Evolutionary conservation across 1,284 basidiomycete genomes (phyloP).

Genomic region (Cystobasidium pallidum): DNA sequence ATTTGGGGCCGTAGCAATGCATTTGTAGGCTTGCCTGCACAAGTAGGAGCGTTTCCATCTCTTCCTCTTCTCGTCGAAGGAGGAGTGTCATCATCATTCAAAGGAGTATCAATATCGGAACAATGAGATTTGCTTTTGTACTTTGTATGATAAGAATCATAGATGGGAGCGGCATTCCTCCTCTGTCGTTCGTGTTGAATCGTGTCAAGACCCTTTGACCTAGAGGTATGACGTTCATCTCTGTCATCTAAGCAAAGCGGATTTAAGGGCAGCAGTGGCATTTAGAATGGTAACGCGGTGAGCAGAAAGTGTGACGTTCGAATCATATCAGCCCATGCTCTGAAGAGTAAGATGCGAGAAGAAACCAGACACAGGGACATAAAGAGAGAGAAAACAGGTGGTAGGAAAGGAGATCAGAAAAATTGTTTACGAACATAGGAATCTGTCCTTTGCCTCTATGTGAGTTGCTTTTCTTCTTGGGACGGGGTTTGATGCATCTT

Average conservation of each 20-base stretch:
- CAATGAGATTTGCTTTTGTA: neutral
- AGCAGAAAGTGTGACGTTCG: too few species aligned
- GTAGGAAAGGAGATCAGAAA: too few species aligned
- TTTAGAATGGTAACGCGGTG: too few species aligned
- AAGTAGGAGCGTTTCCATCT: neutral
- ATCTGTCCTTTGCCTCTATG: neutral
- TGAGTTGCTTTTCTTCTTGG: neutral
- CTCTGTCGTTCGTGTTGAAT: neutral
- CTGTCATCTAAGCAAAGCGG: neutral
- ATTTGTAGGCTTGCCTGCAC: neutral
- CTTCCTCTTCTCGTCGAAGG: neutral
- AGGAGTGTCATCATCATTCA: neutral
- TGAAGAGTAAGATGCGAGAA: too few species aligned
- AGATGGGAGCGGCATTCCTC: neutral
- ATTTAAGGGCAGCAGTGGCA: too few species aligned
- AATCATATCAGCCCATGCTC: too few species aligned
- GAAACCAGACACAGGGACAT: too few species aligned
- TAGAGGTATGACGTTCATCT: neutral
- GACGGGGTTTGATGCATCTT: neutral
- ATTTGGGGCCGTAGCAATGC: neutral
- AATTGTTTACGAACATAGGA: slow-evolving; percentile 3
- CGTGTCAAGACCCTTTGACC: neutral
- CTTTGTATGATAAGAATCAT: neutral
- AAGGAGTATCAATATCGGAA: neutral
- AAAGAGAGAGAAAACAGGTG: neutral